Base-by-base conservation (phyloP, 2,329 filamentous ascomycete genomes). In the Ceratocystis cacaofunesta region DNA sequence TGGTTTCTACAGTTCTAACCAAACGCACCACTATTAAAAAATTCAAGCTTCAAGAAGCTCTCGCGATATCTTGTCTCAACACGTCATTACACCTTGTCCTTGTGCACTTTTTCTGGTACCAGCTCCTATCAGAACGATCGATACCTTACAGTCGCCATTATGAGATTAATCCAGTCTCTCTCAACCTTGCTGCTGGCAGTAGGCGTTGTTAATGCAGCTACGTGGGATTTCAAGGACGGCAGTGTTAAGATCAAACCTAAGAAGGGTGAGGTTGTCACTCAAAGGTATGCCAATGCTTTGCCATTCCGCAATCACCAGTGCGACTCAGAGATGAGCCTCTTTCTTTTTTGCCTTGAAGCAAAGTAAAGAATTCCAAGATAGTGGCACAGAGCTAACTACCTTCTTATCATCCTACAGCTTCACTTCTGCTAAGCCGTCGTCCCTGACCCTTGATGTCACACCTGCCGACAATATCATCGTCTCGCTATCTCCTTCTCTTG, bases 401-500 rank as follows among this genome's bases (percentile, higher is more conserved):
- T 41, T 48, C 19, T 17, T n/a, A 19, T 30, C 52, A n/a, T 44
- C 48, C 43, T 36, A 60, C 71, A 90, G 86, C 66, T 79, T 91
- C 63, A 63, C 66, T 19, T 64, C 63, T 7, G 17, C 52, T 30
- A 69, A 78, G 76, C 68, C 76, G 63, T 83, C 83, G 62, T 76
- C 85, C 12, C 83, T 83, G 63, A 76, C 85, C 12, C 74, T 96
- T 52, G 75, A 80, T 10, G 79, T 97, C 68, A 83, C 85, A 68
- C 76, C 80, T 64, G 75, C 82, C 64, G 91, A 95, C 73, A 85
- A 85, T 52, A 79, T 97, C 72, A 96, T 94, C 78, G 78, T 99
- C 70, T 77, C 85, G 70, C 78, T 99, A 71, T 95, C 90, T 43
- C 82, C 90, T 7, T 87, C 88, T 73, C 90, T 96, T 72, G 86